Evolutionary conservation across 257 asterid genomes (phyloP).

Genomic region (Avicennia marina): DNA sequence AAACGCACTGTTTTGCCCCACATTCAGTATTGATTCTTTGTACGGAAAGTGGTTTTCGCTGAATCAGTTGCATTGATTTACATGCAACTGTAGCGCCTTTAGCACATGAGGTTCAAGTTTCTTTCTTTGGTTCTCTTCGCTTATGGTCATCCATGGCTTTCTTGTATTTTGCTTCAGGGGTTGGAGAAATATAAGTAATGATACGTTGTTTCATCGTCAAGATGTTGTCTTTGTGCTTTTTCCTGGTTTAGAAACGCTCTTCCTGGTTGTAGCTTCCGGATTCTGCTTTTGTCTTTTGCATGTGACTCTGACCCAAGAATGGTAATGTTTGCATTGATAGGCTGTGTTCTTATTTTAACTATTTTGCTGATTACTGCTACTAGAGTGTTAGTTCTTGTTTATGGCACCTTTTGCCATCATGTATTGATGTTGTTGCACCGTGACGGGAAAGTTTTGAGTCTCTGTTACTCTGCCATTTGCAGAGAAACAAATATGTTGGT

Average conservation of each 20-base stretch:
- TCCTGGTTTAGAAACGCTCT: neutral
- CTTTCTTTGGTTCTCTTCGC: slow-evolving; percentile 2
- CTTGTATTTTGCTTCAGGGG: slow-evolving; percentile 1
- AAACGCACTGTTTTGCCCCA: slow-evolving; percentile 18
- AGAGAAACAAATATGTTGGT: slow-evolving; percentile 43
- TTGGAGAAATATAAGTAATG: neutral
- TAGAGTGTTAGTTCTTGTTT: slow-evolving; percentile 13
- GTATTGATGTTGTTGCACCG: slow-evolving; percentile 32
- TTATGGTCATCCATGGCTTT: neutral
- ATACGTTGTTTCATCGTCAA: slow-evolving; percentile 2
- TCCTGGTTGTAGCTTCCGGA: slow-evolving; percentile 10
- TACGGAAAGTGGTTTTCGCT: slow-evolving; percentile 15
- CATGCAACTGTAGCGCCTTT: slow-evolving; percentile 12
- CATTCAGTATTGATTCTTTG: slow-evolving; percentile 16
- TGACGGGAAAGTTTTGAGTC: slow-evolving; percentile 15
- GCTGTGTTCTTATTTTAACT: neutral
- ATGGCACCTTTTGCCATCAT: slow-evolving; percentile 17
- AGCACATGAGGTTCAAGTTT: slow-evolving; percentile 3
- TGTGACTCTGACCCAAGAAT: slow-evolving; percentile 1
- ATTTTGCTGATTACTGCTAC: slow-evolving; percentile 11
- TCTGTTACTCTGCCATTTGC: slow-evolving; percentile 21
- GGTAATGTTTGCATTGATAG: neutral
- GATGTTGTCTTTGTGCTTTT: slow-evolving; percentile 13
- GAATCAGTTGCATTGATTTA: slow-evolving; percentile 25
- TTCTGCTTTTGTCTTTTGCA: slow-evolving; percentile 5